Percentiles rank a stretch among this genome's conserved stretches.
Evolutionary conservation across 2,329 filamentous ascomycete genomes (phyloP).

Genomic region (Mycosphaerella arachidis): DNA sequence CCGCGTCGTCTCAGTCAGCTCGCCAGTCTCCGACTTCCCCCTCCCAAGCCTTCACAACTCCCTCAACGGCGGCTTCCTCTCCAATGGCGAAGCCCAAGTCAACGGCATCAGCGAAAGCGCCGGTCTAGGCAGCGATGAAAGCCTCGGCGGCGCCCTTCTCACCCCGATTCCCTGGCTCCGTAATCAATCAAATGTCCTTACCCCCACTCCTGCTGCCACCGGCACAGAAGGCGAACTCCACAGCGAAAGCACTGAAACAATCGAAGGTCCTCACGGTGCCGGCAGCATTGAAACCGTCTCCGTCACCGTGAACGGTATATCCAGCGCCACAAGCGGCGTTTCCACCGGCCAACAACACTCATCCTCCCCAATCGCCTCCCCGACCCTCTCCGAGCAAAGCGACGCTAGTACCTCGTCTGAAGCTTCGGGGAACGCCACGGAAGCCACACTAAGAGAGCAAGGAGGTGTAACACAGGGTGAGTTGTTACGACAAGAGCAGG

Average conservation of each 20-base stretch:
- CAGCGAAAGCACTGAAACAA: conserved; percentile 73
- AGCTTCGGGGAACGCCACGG: conserved; percentile 22
- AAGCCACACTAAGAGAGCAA: conserved; percentile 34
- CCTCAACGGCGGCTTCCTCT: conserved; percentile 45
- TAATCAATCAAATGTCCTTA: conserved; percentile 17
- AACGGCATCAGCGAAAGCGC: conserved; percentile 59
- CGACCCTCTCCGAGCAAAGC: conserved; percentile 31
- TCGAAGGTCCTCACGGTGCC: conserved; percentile 73
- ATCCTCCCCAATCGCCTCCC: conserved; percentile 26
- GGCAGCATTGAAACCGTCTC: conserved; percentile 78
- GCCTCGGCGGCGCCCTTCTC: conserved; percentile 80
- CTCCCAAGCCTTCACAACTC: conserved; percentile 55
- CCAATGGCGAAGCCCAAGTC: conserved; percentile 49
- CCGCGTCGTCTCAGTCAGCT: conserved; percentile 85
- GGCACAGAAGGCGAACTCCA: conserved; percentile 50
- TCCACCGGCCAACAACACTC: conserved; percentile 3
- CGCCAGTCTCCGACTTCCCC: conserved; percentile 73
- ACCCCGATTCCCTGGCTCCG: conserved; percentile 89
- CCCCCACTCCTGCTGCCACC: conserved; percentile 6
- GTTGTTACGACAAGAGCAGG: conserved; percentile 78
- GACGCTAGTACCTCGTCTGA: conserved; percentile 35
- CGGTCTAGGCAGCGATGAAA: conserved; percentile 74
- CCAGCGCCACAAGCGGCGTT: conserved; percentile 17
- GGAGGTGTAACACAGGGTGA: conserved; percentile 75
- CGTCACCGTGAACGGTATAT: conserved; percentile 64